These are phyloP conservation scores for Petunia secreta DNA, from an alignment of 257 asterid genomes.

Conservation along the genomic window DNA sequence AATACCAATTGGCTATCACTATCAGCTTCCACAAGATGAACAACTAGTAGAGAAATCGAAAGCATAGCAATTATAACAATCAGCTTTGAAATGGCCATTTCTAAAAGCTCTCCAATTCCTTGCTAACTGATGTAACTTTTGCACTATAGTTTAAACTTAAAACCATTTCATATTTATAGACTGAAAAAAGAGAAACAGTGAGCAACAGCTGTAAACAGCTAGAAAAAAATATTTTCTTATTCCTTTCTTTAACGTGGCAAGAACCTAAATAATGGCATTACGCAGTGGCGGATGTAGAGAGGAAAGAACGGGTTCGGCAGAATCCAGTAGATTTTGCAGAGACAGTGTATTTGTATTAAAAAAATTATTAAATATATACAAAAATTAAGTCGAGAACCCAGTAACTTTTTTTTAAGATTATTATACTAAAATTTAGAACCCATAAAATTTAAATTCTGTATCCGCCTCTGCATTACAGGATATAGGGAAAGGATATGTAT, in stretches of 20 bases:
- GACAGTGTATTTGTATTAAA: too few relatives aligned
- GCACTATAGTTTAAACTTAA: neutral
- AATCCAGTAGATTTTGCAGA: too few relatives aligned
- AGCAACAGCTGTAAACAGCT: neutral
- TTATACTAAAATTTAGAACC: too few relatives aligned
- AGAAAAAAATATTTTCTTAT: neutral
- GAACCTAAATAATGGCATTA: neutral
- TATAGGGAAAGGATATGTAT: neutral
- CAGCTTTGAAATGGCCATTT: neutral
- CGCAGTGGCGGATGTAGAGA: neutral
- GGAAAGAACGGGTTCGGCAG: too few relatives aligned
- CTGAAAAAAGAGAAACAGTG: neutral
- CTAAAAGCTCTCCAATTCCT: neutral
- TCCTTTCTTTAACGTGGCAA: constrained; percentile 6
- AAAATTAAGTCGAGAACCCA: too few relatives aligned
- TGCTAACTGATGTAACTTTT: neutral
- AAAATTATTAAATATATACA: too few relatives aligned
- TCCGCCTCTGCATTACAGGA: too few relatives aligned
- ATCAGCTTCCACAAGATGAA: constrained; percentile 9
- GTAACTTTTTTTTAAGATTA: too few relatives aligned
- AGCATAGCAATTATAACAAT: neutral
- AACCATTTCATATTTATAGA: neutral
- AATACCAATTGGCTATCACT: neutral
- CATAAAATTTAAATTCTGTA: too few relatives aligned
- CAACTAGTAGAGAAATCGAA: neutral